Conservation (phyloP, 306 rosid species). For the Dryas drummondii region DNA sequence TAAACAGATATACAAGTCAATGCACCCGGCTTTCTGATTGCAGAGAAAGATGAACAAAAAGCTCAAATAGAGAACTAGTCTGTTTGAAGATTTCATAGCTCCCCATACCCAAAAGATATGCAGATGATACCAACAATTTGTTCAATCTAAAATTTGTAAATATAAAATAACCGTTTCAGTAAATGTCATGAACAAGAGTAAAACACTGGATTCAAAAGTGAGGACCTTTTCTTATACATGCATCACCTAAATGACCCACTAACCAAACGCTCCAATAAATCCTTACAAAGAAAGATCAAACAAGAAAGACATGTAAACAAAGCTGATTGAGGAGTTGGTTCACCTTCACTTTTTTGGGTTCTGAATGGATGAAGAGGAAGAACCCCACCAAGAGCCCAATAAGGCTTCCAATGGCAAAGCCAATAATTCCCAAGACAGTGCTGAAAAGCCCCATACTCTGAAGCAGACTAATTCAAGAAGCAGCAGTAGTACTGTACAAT, state of each 20-base stretch:
- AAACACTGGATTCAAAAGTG: background rate
- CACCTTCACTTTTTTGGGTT: constrained; percentile 62
- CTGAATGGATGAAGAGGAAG: constrained; percentile 58
- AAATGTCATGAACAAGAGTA: background rate
- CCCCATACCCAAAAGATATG: background rate
- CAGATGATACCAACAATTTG: background rate
- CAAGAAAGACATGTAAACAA: background rate
- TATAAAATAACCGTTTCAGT: background rate
- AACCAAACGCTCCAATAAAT: background rate
- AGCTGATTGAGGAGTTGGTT: background rate
- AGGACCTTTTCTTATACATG: background rate
- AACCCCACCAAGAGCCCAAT: constrained; percentile 67
- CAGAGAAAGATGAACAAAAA: background rate
- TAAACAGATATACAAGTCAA: background rate
- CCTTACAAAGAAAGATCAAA: background rate
- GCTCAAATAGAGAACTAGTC: background rate
- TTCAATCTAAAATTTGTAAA: background rate
- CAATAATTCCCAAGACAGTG: constrained; percentile 55
- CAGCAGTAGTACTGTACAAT: background rate
- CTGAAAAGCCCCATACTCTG: constrained; percentile 51
- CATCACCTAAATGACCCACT: background rate
- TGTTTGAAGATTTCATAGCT: background rate
- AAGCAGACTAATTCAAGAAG: constrained; percentile 4
- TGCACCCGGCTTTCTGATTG: background rate
- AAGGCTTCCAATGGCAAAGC: constrained; percentile 61